These are phyloP conservation scores for Cladorrhinum sp. DNA, from an alignment of 2,329 filamentous ascomycete genomes.

Conservation along the genomic window DNA sequence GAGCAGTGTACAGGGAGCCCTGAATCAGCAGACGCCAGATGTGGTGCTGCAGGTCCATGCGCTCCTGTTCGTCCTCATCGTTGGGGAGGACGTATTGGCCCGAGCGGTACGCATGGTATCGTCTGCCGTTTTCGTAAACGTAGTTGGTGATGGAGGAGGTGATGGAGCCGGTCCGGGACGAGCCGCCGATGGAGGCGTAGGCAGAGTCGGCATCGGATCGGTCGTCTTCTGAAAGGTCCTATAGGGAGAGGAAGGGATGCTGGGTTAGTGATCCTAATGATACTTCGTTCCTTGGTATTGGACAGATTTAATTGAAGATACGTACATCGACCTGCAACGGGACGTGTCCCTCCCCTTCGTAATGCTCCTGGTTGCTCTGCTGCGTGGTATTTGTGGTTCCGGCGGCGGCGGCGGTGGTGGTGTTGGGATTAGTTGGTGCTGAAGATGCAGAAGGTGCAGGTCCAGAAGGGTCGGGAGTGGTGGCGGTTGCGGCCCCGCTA, in stretches of 20 bases:
- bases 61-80: constrained; percentile 52
- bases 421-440: neutral
- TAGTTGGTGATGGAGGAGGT: constrained; percentile 44
- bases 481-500: neutral
- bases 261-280: constrained; percentile 5
- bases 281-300: neutral
- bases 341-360: constrained; percentile 1
- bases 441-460: neutral
- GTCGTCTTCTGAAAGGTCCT: constrained; percentile 11
- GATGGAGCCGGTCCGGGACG: constrained; percentile 36
- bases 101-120: constrained; percentile 47
- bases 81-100: constrained; percentile 47
- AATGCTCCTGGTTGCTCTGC: neutral
- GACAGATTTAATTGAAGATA: neutral
- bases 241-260: neutral
- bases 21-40: constrained; percentile 47
- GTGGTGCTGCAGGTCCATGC: constrained; percentile 54
- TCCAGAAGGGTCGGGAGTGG: neutral
- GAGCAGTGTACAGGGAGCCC: constrained; percentile 44
- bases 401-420: neutral
- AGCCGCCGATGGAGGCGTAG: constrained; percentile 34
- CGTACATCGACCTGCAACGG: constrained; percentile 17
- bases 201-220: constrained; percentile 33
- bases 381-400: no score
- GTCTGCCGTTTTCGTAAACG: constrained; percentile 45